A percentile compares a stretch with the other conserved stretches of the same genome.
Evolutionary conservation across 148 eudicot species (phyloP).

Genomic region (Pouteria glomerata): DNA sequence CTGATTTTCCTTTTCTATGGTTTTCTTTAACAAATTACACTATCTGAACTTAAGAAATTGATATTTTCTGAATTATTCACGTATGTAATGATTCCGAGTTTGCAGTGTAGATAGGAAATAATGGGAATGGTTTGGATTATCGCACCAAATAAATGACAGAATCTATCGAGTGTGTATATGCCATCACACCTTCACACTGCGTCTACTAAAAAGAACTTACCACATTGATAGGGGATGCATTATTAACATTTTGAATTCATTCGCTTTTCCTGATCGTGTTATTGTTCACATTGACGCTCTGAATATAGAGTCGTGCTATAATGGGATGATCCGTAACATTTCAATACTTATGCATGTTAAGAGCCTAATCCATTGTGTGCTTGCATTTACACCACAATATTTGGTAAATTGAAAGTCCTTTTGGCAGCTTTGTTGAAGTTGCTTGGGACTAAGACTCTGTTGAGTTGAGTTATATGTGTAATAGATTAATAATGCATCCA

Average conservation of each 20-base stretch:
- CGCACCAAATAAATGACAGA: too few relatives aligned
- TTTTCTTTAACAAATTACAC: background rate
- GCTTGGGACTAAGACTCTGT: background rate
- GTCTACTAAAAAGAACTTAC: too few relatives aligned
- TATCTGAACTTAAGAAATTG: background rate
- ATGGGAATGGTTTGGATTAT: background rate
- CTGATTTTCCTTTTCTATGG: background rate
- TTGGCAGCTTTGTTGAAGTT: background rate
- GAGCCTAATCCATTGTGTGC: background rate
- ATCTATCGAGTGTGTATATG: too few relatives aligned
- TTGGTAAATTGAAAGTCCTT: background rate
- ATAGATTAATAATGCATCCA: background rate
- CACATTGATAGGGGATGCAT: too few relatives aligned
- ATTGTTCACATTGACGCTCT: background rate
- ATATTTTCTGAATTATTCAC: background rate
- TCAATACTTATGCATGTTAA: background rate
- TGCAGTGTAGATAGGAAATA: background rate
- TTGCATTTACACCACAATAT: background rate
- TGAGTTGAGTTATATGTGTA: background rate
- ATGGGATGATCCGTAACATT: background rate
- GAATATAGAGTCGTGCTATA: background rate
- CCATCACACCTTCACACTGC: too few relatives aligned
- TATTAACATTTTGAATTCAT: too few relatives aligned
- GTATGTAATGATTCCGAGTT: background rate
- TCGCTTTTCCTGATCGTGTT: too few relatives aligned